Percentiles rank a stretch among this genome's conserved stretches.
Conservation (phyloP, 2,329 filamentous ascomycete genomes). For the Coniochaeta ligniaria region DNA sequence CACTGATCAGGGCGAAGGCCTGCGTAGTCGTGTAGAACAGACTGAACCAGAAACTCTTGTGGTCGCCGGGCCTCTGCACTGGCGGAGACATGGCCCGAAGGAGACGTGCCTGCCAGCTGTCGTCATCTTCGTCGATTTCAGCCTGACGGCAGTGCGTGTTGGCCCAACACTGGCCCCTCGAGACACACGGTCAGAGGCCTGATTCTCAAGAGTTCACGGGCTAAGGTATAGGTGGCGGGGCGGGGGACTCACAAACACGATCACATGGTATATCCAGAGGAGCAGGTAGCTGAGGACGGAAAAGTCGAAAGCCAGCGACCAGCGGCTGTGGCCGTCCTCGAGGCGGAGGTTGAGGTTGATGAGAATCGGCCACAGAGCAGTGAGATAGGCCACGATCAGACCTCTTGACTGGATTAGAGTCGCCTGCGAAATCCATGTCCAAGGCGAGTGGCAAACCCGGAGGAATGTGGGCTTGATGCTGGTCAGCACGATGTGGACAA, state of each 20-base stretch:
- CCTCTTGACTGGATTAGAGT: slow-evolving; percentile 36
- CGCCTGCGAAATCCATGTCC: slow-evolving; percentile 37
- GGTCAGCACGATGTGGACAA: slow-evolving; percentile 6
- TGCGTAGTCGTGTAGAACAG: slow-evolving; percentile 40
- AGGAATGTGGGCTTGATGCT: slow-evolving; percentile 38
- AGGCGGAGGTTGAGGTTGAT: slow-evolving; percentile 34
- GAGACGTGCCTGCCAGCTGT: slow-evolving; percentile 25
- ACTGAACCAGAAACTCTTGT: slow-evolving; percentile 39
- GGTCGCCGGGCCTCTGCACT: slow-evolving; percentile 28
- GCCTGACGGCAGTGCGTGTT: slow-evolving; percentile 44
- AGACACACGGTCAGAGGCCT: background rate
- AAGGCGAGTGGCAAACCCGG: slow-evolving; percentile 44
- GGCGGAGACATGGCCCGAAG: slow-evolving; percentile 38
- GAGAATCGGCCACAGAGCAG: slow-evolving; percentile 31
- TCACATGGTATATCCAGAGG: slow-evolving; percentile 36
- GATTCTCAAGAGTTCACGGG: background rate
- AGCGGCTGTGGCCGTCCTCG: slow-evolving; percentile 22
- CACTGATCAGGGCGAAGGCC: slow-evolving; percentile 42
- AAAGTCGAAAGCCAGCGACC: slow-evolving; percentile 42
- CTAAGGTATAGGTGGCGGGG: background rate
- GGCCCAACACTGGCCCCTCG: slow-evolving; percentile 36
- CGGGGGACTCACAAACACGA: slow-evolving; percentile 34
- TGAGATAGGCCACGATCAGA: slow-evolving; percentile 33
- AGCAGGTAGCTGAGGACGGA: slow-evolving; percentile 34
- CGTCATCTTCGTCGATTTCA: slow-evolving; percentile 27